Evolutionary conservation across 2,329 filamentous ascomycete species (phyloP).

Genomic region (Colletotrichum viniferum): DNA sequence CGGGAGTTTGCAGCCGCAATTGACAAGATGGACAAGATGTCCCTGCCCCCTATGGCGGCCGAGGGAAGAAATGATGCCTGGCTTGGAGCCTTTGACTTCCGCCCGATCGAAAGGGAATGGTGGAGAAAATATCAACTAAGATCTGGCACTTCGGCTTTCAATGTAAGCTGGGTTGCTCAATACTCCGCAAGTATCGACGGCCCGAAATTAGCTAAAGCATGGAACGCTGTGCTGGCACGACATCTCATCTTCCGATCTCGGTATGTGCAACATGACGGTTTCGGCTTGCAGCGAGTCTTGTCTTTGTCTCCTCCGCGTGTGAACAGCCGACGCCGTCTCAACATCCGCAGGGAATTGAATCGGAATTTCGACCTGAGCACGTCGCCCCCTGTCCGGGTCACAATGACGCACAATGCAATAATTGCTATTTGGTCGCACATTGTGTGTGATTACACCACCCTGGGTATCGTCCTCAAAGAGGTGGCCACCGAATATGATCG

Average conservation of each 20-base stretch:
- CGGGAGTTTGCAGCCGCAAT: neutral
- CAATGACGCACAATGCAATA: conserved; percentile 25
- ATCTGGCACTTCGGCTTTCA: conserved; percentile 27
- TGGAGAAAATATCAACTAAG: neutral
- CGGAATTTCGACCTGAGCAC: conserved; percentile 28
- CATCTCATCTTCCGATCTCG: conserved; percentile 13
- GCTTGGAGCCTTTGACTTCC: neutral
- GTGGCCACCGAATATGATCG: conserved; percentile 23
- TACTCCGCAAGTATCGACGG: conserved; percentile 13
- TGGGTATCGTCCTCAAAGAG: conserved; percentile 30
- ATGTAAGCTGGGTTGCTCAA: conserved; percentile 25
- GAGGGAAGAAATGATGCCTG: neutral
- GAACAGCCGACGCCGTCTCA: neutral
- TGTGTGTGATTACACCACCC: conserved; percentile 34
- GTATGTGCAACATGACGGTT: neutral
- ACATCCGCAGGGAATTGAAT: conserved; percentile 22
- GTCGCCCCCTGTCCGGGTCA: conserved; percentile 28
- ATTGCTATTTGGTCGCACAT: conserved; percentile 34
- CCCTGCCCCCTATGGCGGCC: neutral
- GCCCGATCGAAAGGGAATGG: neutral
- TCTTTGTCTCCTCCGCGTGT: neutral
- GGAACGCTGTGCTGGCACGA: conserved; percentile 23
- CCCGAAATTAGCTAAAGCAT: conserved; percentile 22
- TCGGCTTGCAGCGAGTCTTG: neutral
- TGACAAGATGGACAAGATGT: neutral